phyloP scores from a whole-genome alignment of 2,329 filamentous ascomycete species.

The Colletotrichum simmondsii region DNA sequence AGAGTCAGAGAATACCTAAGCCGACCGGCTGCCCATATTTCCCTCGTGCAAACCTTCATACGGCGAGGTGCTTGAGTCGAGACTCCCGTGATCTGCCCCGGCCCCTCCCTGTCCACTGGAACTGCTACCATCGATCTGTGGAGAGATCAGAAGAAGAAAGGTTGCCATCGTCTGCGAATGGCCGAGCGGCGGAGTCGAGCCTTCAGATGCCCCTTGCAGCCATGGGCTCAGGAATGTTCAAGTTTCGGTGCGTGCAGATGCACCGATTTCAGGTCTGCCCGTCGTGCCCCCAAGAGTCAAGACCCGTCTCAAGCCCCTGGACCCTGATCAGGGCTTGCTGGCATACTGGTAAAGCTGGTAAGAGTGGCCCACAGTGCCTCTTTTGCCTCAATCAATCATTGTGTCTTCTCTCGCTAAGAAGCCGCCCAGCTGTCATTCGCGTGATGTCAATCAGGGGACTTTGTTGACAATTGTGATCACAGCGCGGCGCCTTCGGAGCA shows the following conservation, averaged over 20 bases:
- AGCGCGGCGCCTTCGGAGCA: background rate
- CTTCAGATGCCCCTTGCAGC: conserved; percentile 23
- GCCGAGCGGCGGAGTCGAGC: conserved; percentile 17
- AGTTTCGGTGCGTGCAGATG: conserved; percentile 22
- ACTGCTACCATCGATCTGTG: conserved; percentile 33
- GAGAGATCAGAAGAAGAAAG: conserved; percentile 31
- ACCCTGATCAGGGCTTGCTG: conserved; percentile 3
- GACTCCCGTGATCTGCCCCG: conserved; percentile 22
- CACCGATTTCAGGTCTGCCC: conserved; percentile 11
- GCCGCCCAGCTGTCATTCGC: background rate
- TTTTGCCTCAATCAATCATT: conserved; percentile 8
- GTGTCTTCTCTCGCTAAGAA: background rate
- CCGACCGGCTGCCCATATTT: background rate
- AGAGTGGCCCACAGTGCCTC: background rate
- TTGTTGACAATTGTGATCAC: background rate
- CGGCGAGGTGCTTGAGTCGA: conserved; percentile 12
- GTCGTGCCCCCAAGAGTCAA: conserved; percentile 10
- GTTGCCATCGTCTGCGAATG: conserved; percentile 3
- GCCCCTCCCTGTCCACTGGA: conserved; percentile 29
- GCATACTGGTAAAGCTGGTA: background rate
- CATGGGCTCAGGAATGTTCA: conserved; percentile 7
- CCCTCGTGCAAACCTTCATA: background rate
- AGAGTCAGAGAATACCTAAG: background rate
- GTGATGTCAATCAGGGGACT: background rate
- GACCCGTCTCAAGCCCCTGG: conserved; percentile 18